These are phyloP conservation scores for Acanthamoeba triangularis DNA, from an alignment of 208 protist species.

Conservation along the genomic window DNA sequence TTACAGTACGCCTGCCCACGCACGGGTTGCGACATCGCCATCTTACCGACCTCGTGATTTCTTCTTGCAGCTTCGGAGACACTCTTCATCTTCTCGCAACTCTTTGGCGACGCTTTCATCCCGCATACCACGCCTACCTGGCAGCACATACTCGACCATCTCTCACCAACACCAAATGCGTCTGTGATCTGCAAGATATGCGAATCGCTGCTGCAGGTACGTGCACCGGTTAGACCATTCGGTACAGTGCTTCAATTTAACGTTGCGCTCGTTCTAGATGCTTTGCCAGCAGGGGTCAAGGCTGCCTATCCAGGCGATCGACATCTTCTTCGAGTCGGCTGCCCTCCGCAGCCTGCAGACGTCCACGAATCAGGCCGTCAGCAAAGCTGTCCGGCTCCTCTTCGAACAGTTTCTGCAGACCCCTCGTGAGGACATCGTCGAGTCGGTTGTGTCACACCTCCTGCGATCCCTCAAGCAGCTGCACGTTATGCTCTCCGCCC, in stretches of 20 bases:
- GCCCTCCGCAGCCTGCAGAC: not conserved
- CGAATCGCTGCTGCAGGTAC: constrained; percentile 40
- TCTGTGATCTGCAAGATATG: constrained; percentile 42
- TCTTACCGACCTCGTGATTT: not conserved
- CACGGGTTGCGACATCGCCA: not conserved
- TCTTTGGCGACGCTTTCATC: constrained; percentile 49
- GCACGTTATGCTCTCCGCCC: not conserved
- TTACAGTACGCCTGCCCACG: not conserved
- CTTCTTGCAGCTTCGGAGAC: not conserved
- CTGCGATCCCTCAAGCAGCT: constrained; percentile 26
- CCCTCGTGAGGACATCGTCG: constrained; percentile 6
- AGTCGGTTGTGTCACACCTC: not conserved
- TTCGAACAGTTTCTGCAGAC: constrained; percentile 53
- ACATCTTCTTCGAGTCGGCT: constrained; percentile 42
- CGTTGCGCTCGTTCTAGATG: constrained; percentile 21
- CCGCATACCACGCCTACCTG: not conserved
- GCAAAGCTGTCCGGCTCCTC: not conserved
- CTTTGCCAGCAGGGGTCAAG: not conserved
- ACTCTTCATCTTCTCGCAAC: constrained; percentile 19
- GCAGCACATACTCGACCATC: constrained; percentile 30
- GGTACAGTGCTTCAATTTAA: not conserved
- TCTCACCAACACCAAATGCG: not conserved
- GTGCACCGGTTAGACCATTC: not conserved
- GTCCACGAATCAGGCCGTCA: not conserved
- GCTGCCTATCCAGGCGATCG: constrained; percentile 19